These are phyloP conservation scores for Lepiota venenata DNA, from an alignment of 768 basidiomycete species.

Conservation along the genomic window DNA sequence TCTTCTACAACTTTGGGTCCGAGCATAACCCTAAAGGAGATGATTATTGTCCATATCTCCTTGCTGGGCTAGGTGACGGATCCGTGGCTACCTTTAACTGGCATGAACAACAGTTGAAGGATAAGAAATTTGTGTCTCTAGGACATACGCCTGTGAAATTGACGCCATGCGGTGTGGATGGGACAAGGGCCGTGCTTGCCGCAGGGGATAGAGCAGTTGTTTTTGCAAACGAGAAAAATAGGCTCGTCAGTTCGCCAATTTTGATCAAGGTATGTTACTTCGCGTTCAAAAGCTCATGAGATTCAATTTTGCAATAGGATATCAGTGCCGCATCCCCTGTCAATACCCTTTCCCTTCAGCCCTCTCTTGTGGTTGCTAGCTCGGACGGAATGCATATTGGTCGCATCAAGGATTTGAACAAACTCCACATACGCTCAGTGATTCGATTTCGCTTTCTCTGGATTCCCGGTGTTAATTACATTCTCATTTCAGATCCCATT, in stretches of 20 bases:
- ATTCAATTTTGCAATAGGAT: constrained; percentile 31
- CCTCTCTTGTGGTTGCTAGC: constrained; percentile 59
- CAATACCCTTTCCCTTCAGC: constrained; percentile 42
- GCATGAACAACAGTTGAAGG: constrained; percentile 36
- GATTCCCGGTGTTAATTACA: constrained; percentile 7
- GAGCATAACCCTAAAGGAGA: constrained; percentile 28
- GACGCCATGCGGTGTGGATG: constrained; percentile 51
- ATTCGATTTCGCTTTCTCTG: constrained; percentile 15
- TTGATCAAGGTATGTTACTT: constrained; percentile 53
- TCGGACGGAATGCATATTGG: constrained; percentile 60
- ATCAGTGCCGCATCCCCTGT: constrained; percentile 49
- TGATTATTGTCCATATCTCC: constrained; percentile 48
- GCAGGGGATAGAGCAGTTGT: constrained; percentile 68
- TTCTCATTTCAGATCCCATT: constrained; percentile 51
- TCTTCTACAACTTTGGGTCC: constrained; percentile 57
- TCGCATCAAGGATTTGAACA: constrained; percentile 60
- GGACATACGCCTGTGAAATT: constrained; percentile 67
- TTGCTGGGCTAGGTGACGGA: constrained; percentile 77
- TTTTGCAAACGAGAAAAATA: constrained; percentile 62
- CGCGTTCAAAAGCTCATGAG: background rate
- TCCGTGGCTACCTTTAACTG: constrained; percentile 57
- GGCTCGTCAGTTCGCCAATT: constrained; percentile 66
- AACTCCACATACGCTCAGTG: constrained; percentile 80
- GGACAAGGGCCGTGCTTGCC: constrained; percentile 59
- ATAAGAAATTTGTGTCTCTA: constrained; percentile 58